Conservation (phyloP, 768 basidiomycete genomes). For the Serendipita indica region DNA sequence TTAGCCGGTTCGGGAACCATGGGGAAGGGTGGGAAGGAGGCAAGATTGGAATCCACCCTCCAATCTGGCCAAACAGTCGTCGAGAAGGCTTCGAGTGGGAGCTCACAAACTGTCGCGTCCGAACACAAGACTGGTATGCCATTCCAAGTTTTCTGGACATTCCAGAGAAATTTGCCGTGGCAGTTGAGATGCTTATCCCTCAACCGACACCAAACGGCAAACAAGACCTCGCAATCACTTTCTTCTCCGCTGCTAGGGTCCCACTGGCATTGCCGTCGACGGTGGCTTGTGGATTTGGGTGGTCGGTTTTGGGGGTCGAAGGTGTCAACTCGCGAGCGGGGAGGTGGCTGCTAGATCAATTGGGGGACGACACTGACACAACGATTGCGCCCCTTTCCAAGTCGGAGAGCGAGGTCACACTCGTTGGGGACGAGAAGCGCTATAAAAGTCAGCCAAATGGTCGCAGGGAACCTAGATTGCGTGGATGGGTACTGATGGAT, state of each 20-base stretch:
- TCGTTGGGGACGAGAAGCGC: slow-evolving; percentile 6
- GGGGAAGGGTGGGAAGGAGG: slow-evolving; percentile 55
- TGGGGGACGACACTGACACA: slow-evolving; percentile 20
- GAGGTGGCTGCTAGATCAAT: slow-evolving; percentile 48
- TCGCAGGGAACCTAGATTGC: slow-evolving; percentile 32
- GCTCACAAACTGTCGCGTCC: slow-evolving; percentile 43
- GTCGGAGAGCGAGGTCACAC: slow-evolving; percentile 7
- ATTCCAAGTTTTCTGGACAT: slow-evolving; percentile 69
- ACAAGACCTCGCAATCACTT: slow-evolving; percentile 56
- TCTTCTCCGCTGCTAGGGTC: slow-evolving; percentile 65
- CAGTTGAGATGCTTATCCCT: slow-evolving; percentile 39
- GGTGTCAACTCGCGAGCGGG: slow-evolving; percentile 71
- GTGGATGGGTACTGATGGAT: slow-evolving; percentile 68
- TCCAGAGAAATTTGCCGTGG: slow-evolving; percentile 59
- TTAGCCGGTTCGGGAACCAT: slow-evolving; percentile 70
- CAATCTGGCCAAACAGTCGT: slow-evolving; percentile 67
- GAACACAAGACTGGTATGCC: slow-evolving; percentile 81
- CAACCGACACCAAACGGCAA: slow-evolving; percentile 21
- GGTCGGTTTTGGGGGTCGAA: slow-evolving; percentile 66
- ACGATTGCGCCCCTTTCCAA: background rate
- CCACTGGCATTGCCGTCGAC: slow-evolving; percentile 65
- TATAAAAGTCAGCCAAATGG: slow-evolving; percentile 12
- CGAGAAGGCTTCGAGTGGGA: slow-evolving; percentile 62
- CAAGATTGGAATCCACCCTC: slow-evolving; percentile 71
- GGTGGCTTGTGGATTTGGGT: slow-evolving; percentile 73